Evolutionary conservation across 2,329 filamentous ascomycete genomes (phyloP), one percentile per base, ranked within the genome.

Genomic region (Xylaria sp.): DNA sequence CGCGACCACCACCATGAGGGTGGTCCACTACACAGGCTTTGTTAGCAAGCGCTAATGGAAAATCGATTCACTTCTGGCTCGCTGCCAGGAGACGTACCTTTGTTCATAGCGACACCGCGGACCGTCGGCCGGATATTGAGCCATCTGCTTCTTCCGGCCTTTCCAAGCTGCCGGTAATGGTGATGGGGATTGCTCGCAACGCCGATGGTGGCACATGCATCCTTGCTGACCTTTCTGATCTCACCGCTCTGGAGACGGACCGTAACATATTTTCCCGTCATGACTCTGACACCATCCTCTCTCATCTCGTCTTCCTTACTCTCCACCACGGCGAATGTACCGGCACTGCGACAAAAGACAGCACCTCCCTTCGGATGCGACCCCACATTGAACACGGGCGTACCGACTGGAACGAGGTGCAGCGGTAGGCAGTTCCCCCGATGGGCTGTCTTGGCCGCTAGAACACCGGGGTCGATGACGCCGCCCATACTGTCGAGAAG

Each of bases 21-120:
- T 99, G 96, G 79, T 99, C 96, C 76, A 90, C 92, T 90, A 76
- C 58, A 72, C 54, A 70, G 41, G 13, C 13, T 41, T 48, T 63
- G 62, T 72, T n/a, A 66, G 20, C 25, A 63, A 72, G 50, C 73
- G 67, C 28, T 69, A 46, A 41, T 15, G 20, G 31, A 8, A 28
- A 15, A 31, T 37, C 66, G 65, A 18, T 51, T 63, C 15, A n/a
- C 44, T 9, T 15, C 31, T 25, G 34, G 50, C 44, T 63, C 28
- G 8, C 20, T 67, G 23, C 41, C 18, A 23, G 56, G 12, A 58
- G 28, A 81, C 87, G 78, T 84, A 93, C 92, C 89, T 81, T 95
- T 94, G 85, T 99, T 99, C 97, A 99, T 99, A 72, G 97, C 96
- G 76, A 98, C 84, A 91, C 96, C 97, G 85, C 97, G 91, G 54